These are phyloP conservation scores for Lipomyces orientalis DNA, from an alignment of 805 yeast species.

Conservation along the genomic window DNA sequence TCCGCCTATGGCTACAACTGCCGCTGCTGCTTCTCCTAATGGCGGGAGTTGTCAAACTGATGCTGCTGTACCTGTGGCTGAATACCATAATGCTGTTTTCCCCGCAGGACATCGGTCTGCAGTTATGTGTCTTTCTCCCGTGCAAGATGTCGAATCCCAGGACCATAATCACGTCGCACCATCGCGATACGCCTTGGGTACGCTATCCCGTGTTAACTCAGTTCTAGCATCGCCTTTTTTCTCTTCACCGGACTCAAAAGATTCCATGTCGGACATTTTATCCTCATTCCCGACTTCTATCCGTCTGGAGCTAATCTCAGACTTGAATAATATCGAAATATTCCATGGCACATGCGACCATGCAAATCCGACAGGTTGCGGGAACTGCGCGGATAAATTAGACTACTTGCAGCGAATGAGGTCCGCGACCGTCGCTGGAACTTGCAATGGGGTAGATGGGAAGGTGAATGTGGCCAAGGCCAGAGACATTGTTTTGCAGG, in stretches of 20 bases:
- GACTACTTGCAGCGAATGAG: background rate
- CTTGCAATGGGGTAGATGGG: background rate
- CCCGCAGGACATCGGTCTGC: background rate
- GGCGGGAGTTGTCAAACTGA: too few relatives aligned
- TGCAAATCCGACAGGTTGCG: background rate
- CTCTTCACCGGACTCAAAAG: background rate
- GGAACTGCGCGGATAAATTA: background rate
- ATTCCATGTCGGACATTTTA: background rate
- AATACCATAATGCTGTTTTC: background rate
- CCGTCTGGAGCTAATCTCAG: background rate
- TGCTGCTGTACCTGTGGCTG: background rate
- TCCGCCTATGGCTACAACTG: too few relatives aligned
- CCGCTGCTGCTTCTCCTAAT: too few relatives aligned
- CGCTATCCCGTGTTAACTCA: background rate
- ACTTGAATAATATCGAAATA: background rate
- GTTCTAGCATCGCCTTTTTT: background rate
- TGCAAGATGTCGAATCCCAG: background rate
- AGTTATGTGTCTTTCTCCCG: background rate
- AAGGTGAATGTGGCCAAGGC: background rate
- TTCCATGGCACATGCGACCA: background rate
- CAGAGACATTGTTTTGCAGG: background rate
- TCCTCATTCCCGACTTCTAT: background rate
- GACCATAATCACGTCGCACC: background rate
- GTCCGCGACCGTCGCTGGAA: background rate
- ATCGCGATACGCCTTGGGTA: background rate